These are phyloP conservation scores for Penicillium alfredii DNA, from an alignment of 495 filamentous ascomycete species.

Conservation along the genomic window DNA sequence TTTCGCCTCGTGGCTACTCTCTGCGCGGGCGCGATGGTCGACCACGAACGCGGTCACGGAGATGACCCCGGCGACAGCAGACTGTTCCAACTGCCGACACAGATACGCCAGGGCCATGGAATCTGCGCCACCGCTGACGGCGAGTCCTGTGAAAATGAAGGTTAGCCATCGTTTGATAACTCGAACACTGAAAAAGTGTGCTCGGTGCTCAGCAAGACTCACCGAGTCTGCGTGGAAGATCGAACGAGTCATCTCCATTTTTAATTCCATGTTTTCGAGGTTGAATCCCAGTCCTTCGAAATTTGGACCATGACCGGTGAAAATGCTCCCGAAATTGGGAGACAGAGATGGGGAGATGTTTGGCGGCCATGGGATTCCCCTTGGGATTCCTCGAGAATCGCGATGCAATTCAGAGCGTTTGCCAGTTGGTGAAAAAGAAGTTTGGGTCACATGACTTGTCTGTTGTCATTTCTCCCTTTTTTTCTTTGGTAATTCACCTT, in stretches of 20 bases:
- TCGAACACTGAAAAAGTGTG: background rate
- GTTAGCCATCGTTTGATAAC: conserved; percentile 2
- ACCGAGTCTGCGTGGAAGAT: conserved; percentile 16
- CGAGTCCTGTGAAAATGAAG: conserved; percentile 55
- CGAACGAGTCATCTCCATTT: conserved; percentile 10
- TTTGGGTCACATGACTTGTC: too few species aligned
- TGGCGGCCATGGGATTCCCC: conserved; percentile 9
- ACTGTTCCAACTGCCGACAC: conserved; percentile 44
- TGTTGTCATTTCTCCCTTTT: too few species aligned
- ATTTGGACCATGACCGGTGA: conserved; percentile 42
- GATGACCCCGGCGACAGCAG: conserved; percentile 17
- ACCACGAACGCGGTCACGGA: conserved; percentile 63
- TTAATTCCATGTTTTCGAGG: background rate
- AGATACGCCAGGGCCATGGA: conserved; percentile 89
- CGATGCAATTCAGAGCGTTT: too few species aligned
- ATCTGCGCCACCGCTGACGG: conserved; percentile 89
- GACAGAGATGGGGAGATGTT: conserved; percentile 41
- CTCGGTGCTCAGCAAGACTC: background rate
- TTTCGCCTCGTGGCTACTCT: conserved; percentile 61
- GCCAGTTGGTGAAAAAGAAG: too few species aligned
- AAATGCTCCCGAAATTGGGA: conserved; percentile 50
- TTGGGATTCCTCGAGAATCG: too few species aligned
- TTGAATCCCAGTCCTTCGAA: conserved; percentile 9
- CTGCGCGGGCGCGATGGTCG: conserved; percentile 67
- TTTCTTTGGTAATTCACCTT: too few species aligned